Evolutionary conservation across 192 early-diverging fungal genomes (phyloP), one percentile per base, ranked within the genome.

Genomic region (Geranomyces michiganensis): DNA sequence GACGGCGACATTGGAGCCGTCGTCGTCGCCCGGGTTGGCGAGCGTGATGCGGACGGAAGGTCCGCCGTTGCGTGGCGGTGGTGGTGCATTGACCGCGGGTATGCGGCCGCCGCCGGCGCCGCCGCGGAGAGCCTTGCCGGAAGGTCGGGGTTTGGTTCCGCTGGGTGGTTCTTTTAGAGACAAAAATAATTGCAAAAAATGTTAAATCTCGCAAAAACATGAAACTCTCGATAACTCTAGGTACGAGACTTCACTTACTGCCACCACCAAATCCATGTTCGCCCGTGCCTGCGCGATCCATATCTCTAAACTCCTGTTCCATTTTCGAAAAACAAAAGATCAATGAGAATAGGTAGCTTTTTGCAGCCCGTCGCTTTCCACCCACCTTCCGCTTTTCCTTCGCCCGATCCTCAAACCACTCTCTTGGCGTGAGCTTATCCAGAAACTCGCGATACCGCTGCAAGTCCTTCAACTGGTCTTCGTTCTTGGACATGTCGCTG

Each of bases 401-500:
- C 56, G 56, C 46, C 45, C 55, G 33, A 26, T 75, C 68, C 59
- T 76, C 77, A 48, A 81, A 77, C 65, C 71, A 83, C 75, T 86
- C 85, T n/a, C 48, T n/a, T 19, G 86, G 86, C 41, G 86, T 85
- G 7, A 87, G 68, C 56, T 82, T 86, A 15, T 87, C 86, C 41
- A 87, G 55, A 76, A 87, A 87, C 72, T 84, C 72, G 12, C 81
- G 59, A 62, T 87, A 87, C 41, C 85, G 76, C 73, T 86, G 81
- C 69, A 84, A 65, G 71, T 87, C 86, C 67, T 80, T 79, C 48
- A 87, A 75, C 74, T 85, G 84, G 66, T 87, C 86, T 66, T 85
- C 86, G 69, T 85, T 85, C 61, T 87, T 87, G 58, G 77, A 77
- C 86, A 87, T 85, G 64, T 87, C 86, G 56, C 70, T 74, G 24